These are phyloP conservation scores for Vitis hybrid DNA, from an alignment of 177 flowering plant species.

Conservation along the genomic window DNA sequence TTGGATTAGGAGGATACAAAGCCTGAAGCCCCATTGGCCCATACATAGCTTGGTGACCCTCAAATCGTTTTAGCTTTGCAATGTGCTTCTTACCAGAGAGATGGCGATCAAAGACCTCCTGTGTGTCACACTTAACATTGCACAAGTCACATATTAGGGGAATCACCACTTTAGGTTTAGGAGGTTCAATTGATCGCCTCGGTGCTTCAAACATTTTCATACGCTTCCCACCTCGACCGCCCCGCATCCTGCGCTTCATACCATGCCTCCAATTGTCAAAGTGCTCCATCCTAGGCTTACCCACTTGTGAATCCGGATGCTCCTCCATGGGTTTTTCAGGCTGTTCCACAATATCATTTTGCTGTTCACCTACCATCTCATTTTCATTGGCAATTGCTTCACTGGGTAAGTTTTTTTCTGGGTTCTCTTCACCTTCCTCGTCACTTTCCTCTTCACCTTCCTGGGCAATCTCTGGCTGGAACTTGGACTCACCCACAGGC, in stretches of 20 bases:
- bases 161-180: slow-evolving; percentile 41
- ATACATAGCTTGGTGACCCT: slow-evolving; percentile 36
- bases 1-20: slow-evolving; percentile 34
- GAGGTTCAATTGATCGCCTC: slow-evolving; percentile 26
- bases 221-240: slow-evolving; percentile 35
- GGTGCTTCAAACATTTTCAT: slow-evolving; percentile 23
- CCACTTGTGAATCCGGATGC: slow-evolving; percentile 11
- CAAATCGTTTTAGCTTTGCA: slow-evolving; percentile 40
- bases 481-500: slow-evolving; percentile 16
- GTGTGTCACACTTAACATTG: slow-evolving; percentile 66
- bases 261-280: slow-evolving; percentile 30
- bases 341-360: slow-evolving; percentile 11
- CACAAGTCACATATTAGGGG: slow-evolving; percentile 68
- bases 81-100: slow-evolving; percentile 66
- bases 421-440: slow-evolving; percentile 7
- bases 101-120: slow-evolving; percentile 55
- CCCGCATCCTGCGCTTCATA: slow-evolving; percentile 43
- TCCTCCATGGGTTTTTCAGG: slow-evolving; percentile 18
- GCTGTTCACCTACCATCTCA: slow-evolving; percentile 19
- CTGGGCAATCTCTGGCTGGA: slow-evolving; percentile 13
- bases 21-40: slow-evolving; percentile 34
- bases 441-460: slow-evolving; percentile 10
- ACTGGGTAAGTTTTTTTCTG: slow-evolving; percentile 9
- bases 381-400: slow-evolving; percentile 10
- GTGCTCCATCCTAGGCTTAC: slow-evolving; percentile 22